Evolutionary conservation across 768 basidiomycete genomes (phyloP).

Genomic region (Tricholoma saponaceum): DNA sequence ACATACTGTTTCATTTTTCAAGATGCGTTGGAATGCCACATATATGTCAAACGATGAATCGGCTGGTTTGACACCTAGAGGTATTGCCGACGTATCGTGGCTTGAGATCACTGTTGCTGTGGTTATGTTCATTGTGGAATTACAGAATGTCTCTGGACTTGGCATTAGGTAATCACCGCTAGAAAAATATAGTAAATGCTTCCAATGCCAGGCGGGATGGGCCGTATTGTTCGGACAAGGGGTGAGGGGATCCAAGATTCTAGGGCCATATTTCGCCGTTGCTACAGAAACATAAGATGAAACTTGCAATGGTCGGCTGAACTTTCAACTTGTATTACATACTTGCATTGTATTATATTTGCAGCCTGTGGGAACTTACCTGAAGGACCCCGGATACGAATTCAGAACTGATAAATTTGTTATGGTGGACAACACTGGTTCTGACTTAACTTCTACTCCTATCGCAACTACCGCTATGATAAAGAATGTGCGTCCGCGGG

Average conservation of each 20-base stretch:
- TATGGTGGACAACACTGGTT: neutral
- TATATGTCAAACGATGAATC: slow-evolving; percentile 32
- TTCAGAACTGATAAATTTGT: neutral
- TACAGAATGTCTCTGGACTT: neutral
- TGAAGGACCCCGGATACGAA: neutral
- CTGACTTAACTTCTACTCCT: neutral
- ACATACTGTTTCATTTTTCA: slow-evolving; percentile 64
- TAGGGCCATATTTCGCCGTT: neutral
- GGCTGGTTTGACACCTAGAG: slow-evolving; percentile 2
- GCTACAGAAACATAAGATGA: neutral
- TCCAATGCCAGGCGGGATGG: neutral
- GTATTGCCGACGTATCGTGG: neutral
- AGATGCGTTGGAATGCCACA: slow-evolving; percentile 53
- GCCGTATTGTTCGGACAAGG: neutral
- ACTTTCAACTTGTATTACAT: neutral
- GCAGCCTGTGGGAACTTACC: neutral
- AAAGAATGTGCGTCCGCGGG: neutral
- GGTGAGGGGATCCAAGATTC: neutral
- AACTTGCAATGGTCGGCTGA: neutral
- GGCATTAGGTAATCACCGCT: neutral
- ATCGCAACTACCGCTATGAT: neutral
- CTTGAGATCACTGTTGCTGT: neutral
- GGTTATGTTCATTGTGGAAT: neutral
- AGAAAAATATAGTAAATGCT: neutral
- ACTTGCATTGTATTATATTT: neutral